These are phyloP conservation scores for Mycena floridula DNA, from an alignment of 768 basidiomycete species.

Conservation along the genomic window DNA sequence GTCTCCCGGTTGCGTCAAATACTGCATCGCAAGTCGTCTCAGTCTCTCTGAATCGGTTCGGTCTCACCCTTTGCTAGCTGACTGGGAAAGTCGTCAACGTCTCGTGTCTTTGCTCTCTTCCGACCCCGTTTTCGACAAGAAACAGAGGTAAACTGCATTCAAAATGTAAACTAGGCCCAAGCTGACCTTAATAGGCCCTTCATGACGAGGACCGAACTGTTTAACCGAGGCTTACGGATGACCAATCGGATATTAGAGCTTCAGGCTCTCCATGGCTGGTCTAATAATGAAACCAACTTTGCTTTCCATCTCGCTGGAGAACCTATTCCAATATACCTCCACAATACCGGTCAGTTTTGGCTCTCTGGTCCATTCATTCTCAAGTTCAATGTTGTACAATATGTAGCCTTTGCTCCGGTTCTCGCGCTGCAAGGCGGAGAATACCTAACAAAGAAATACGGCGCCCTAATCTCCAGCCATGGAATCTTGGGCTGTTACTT, in stretches of 20 bases:
- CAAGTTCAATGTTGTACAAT: background rate
- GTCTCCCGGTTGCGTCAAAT: too few species aligned
- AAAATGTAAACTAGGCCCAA: too few species aligned
- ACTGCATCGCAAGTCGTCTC: too few species aligned
- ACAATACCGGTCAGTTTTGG: constrained; percentile 26
- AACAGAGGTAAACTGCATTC: too few species aligned
- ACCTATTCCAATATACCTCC: constrained; percentile 38
- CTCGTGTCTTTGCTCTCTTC: too few species aligned
- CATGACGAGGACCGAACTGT: constrained; percentile 51
- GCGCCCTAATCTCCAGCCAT: constrained; percentile 38
- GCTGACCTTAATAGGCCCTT: constrained; percentile 56
- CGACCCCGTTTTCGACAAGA: too few species aligned
- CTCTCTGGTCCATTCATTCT: constrained; percentile 8
- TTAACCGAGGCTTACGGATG: constrained; percentile 47
- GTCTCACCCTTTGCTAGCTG: too few species aligned
- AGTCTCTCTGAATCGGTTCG: too few species aligned
- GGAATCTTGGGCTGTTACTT: constrained; percentile 70
- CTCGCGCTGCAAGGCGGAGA: constrained; percentile 56
- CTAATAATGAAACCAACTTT: constrained; percentile 34
- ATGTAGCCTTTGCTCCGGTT: constrained; percentile 65
- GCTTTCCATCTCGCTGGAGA: constrained; percentile 51
- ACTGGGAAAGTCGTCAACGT: too few species aligned
- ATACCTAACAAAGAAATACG: constrained; percentile 46
- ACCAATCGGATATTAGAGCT: constrained; percentile 55
- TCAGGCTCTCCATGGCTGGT: constrained; percentile 47